phyloP scores from a whole-genome alignment of 345 rosid species.

The Arabidopsis thaliana region TAIR10.1 NC_003075.7:1932001-1932500 shows the following conservation, averaged over 20 bases:
- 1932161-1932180: constrained; percentile 63
- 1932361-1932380: constrained; percentile 5
- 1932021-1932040: neutral
- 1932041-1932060: too few species aligned
- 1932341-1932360: constrained; percentile 53
- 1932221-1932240: constrained; percentile 25
- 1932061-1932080: neutral
- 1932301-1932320: constrained; percentile 38
- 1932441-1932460: constrained; percentile 71
- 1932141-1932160: neutral
- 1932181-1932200: constrained; percentile 57
- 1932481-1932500: constrained; percentile 74
- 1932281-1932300: constrained; percentile 30
- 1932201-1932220: constrained; percentile 24
- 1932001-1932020: neutral
- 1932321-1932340: constrained; percentile 38
- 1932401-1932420: constrained; percentile 52
- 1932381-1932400: constrained; percentile 39
- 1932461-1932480: constrained; percentile 75
- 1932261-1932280: constrained; percentile 21
- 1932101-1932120: constrained; percentile 11
- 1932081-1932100: constrained; percentile 22
- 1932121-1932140: neutral
- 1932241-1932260: constrained; percentile 31
- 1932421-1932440: constrained; percentile 54